phyloP scores from a whole-genome alignment of 2,329 filamentous ascomycete genomes.

The Verticillium nubilum region DNA sequence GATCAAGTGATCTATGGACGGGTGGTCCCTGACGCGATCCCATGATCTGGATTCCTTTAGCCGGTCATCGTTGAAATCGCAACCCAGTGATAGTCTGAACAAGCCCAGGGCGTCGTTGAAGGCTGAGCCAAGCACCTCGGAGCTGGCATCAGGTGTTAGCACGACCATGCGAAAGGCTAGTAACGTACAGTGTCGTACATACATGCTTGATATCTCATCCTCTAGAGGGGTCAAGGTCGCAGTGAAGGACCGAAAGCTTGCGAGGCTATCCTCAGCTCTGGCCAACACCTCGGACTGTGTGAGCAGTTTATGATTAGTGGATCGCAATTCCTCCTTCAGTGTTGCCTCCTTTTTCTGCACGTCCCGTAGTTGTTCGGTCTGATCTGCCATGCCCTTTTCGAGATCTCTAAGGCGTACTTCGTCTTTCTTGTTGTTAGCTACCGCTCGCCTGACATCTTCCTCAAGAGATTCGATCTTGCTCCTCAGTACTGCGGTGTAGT shows the following conservation, averaged over 20 bases:
- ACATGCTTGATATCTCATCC: background rate
- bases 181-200: background rate
- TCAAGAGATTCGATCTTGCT: background rate
- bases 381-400: background rate
- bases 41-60: background rate
- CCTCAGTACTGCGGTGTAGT: background rate
- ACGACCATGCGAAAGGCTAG: background rate
- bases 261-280: background rate
- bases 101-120: background rate
- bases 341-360: background rate
- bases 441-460: background rate
- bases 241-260: background rate
- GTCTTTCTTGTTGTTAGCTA: background rate
- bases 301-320: background rate
- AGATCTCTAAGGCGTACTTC: background rate
- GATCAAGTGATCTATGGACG: background rate
- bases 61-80: background rate
- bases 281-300: background rate
- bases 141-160: background rate
- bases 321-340: background rate
- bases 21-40: conserved; percentile 1
- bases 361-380: background rate
- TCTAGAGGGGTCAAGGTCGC: background rate
- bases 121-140: background rate
- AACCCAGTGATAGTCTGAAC: background rate